phyloP scores from a whole-genome alignment of 768 basidiomycete genomes.

The Imleria badia region DNA sequence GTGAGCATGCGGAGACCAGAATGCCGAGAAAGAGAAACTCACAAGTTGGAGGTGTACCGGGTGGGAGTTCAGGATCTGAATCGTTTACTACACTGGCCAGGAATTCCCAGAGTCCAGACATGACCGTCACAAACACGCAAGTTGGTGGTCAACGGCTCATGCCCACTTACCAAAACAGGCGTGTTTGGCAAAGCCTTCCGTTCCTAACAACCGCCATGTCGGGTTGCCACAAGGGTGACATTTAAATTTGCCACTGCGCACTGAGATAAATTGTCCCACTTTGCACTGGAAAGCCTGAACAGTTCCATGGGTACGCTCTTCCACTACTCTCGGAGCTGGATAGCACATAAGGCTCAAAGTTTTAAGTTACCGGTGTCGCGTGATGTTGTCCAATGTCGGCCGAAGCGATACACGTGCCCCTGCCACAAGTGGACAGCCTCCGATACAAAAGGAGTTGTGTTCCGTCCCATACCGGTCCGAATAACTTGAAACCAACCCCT shows the following conservation, averaged over 20 bases:
- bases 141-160: not conserved
- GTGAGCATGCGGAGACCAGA: slow-evolving; percentile 7
- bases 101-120: slow-evolving; percentile 17
- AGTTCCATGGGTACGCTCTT: too few relatives aligned
- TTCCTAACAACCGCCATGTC: slow-evolving; percentile 12
- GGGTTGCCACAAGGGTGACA: too few relatives aligned
- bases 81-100: slow-evolving; percentile 28
- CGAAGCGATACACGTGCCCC: too few relatives aligned
- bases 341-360: too few relatives aligned
- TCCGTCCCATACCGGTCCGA: not conserved
- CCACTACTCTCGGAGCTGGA: too few relatives aligned
- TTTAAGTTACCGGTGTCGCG: too few relatives aligned
- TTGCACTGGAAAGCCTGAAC: too few relatives aligned
- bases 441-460: not conserved
- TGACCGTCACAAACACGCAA: not conserved
- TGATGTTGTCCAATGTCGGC: too few relatives aligned
- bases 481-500: not conserved
- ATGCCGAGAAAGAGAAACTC: slow-evolving; percentile 29
- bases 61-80: slow-evolving; percentile 48
- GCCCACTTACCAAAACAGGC: slow-evolving; percentile 16
- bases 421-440: too few relatives aligned
- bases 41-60: slow-evolving; percentile 67
- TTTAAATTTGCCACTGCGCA: too few relatives aligned
- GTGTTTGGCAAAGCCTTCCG: slow-evolving; percentile 21
- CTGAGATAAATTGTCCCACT: too few relatives aligned